Evolutionary conservation across 305 asterid genomes (phyloP), one percentile per base, ranked within the genome.

Genomic region (Solanum aculeatissimum): DNA sequence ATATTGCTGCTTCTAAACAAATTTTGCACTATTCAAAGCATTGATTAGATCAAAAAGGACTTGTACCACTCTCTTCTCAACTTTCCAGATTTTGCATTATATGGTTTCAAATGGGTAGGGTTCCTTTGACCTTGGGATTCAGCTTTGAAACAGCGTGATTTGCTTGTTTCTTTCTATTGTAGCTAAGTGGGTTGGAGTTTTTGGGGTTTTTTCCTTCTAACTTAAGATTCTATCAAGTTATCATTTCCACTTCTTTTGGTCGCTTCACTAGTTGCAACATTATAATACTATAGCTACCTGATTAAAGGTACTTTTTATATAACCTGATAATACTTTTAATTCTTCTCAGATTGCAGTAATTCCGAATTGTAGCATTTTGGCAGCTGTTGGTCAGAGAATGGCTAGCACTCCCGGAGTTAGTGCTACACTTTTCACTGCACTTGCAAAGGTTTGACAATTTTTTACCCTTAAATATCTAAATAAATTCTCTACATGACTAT

Each of bases 341-440:
- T 78, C 82, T 85, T 85, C 86, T 83, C 98, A 97, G 99, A 92
- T 97, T 91, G 97, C 96, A 3, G 90, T 97, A 60, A 87, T 97
- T 84, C 99, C 95, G 35, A 94, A 93, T 83, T 97, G 99, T 92
- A 95, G 99, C 91, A 97, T 97, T 88, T 92, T 97, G 90, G 99
- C 99, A 79, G 91, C 99, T 6, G 99, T 97, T 85, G 99, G 99
- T 83, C 98, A 97, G 92, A 97, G 90, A 92, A 97, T 97, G 99
- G 99, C 99, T 29, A 97, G 99, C 83, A 97, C 99, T 71, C 99
- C 99, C 72, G 99, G 99, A 88, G 99, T 97, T 88, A 95, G 98
- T 89, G 98, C 99, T 75, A 95, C 97, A 79, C 93, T 97, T 68
- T 97, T 97, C 92, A 92, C 92, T 91, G 99, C 99, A 80, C 95